Percentiles rank a stretch among this genome's conserved stretches.
Conservation (phyloP, 2,329 filamentous ascomycete species). For the Fusarium drepaniforme region DNA sequence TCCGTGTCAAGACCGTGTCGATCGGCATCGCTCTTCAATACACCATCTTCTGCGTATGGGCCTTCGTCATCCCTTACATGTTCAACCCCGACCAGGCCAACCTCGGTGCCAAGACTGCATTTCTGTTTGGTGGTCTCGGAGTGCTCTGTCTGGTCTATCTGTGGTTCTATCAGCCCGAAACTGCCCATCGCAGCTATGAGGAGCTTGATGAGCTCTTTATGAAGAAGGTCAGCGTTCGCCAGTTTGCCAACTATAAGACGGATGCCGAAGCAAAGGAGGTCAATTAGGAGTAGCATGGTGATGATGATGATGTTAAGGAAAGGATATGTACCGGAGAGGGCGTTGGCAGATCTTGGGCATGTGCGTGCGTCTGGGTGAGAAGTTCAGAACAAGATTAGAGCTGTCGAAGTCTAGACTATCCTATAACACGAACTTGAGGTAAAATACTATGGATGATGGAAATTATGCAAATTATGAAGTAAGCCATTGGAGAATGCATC, state of each 20-base stretch:
- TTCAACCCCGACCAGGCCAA: constrained; percentile 23
- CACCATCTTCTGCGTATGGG: background rate
- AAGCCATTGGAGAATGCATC: background rate
- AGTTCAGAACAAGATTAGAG: background rate
- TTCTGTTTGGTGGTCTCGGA: constrained; percentile 11
- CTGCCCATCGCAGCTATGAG: background rate
- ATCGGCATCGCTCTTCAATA: constrained; percentile 7
- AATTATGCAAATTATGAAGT: background rate
- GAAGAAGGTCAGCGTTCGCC: background rate
- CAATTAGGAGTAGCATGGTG: background rate
- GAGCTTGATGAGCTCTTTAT: background rate
- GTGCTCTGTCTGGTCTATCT: background rate
- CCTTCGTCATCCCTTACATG: constrained; percentile 19
- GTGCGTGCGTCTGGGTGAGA: background rate
- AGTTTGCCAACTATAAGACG: background rate
- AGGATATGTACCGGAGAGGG: background rate
- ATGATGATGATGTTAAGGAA: background rate
- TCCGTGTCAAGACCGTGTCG: background rate
- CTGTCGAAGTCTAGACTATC: background rate
- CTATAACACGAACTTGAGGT: background rate
- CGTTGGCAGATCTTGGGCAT: background rate
- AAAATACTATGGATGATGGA: background rate
- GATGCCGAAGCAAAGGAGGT: background rate
- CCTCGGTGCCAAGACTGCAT: constrained; percentile 9
- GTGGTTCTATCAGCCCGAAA: background rate